Evolutionary conservation across 176 grass and related monocot genomes (phyloP).

Genomic region (Poa annua): DNA sequence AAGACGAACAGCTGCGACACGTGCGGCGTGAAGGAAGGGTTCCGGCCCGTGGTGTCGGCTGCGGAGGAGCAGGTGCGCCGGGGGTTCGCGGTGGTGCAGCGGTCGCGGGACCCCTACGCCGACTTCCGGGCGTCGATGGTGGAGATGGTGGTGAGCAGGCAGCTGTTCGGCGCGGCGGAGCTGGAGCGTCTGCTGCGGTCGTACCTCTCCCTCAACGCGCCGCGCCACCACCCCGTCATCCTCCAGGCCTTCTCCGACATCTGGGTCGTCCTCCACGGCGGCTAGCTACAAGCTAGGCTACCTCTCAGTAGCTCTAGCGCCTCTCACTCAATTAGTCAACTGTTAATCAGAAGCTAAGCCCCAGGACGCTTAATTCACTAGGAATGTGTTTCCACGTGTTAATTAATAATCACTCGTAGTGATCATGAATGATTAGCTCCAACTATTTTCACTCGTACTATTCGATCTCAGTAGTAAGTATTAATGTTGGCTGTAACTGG

Average conservation of each 20-base stretch:
- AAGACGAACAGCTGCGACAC: slow-evolving; percentile 61
- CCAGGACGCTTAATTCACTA: not conserved
- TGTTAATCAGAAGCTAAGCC: not conserved
- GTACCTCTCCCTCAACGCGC: slow-evolving; percentile 81
- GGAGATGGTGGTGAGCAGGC: slow-evolving; percentile 89
- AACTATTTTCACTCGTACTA: not conserved
- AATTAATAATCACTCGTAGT: not conserved
- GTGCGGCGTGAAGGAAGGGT: slow-evolving; percentile 73
- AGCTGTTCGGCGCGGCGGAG: slow-evolving; percentile 69
- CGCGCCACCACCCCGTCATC: slow-evolving; percentile 86
- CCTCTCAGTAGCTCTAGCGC: not conserved
- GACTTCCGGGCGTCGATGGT: slow-evolving; percentile 95
- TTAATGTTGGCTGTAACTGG: slow-evolving; percentile 1
- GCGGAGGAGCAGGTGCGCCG: slow-evolving; percentile 54
- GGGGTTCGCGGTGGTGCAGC: slow-evolving; percentile 86
- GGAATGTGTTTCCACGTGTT: not conserved
- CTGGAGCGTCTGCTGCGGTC: slow-evolving; percentile 87
- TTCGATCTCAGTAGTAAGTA: not conserved
- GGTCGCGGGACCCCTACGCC: slow-evolving; percentile 78
- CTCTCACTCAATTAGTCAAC: not conserved
- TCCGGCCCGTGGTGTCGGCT: slow-evolving; percentile 59
- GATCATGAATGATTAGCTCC: not conserved
- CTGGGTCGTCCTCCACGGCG: slow-evolving; percentile 74
- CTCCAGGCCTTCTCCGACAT: slow-evolving; percentile 98
- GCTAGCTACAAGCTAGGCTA: slow-evolving; percentile 32